These are phyloP conservation scores for Metschnikowia picachoensis DNA, from an alignment of 805 yeast genomes.

Conservation along the genomic window DNA sequence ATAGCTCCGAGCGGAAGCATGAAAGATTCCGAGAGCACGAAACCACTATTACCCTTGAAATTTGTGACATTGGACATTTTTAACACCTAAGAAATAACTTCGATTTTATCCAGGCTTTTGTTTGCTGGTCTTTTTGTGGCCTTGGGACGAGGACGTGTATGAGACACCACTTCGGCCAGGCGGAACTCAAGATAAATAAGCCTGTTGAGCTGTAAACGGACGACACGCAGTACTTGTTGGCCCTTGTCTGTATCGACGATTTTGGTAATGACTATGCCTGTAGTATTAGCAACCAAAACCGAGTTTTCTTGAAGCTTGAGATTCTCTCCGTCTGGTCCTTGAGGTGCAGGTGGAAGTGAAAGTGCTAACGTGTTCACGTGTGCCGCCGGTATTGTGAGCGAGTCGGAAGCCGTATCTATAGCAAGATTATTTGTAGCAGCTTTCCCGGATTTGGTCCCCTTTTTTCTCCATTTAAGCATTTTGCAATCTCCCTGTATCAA, in stretches of 20 bases:
- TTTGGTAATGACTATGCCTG: constrained; percentile 1
- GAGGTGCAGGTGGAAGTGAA: background rate
- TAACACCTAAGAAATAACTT: background rate
- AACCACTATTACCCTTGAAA: background rate
- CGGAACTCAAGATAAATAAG: constrained; percentile 1
- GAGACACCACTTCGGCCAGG: constrained; percentile 3
- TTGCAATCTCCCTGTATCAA: constrained; percentile 1
- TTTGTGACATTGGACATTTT: background rate
- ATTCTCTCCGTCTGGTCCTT: background rate
- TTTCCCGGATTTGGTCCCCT: background rate
- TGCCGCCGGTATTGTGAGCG: too few species aligned
- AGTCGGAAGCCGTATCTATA: too few species aligned
- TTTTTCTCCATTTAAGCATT: constrained; percentile 5
- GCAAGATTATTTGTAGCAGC: background rate
- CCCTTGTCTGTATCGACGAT: background rate
- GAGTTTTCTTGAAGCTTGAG: constrained; percentile 5
- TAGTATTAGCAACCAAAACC: constrained; percentile 1
- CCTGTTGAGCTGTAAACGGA: constrained; percentile 4
- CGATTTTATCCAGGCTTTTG: background rate
- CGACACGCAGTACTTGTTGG: background rate
- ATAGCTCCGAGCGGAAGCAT: constrained; percentile 11
- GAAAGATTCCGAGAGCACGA: constrained; percentile 2
- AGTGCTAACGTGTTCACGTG: background rate
- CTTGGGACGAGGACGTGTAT: too few species aligned
- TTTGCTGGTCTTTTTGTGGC: background rate